Conservation (phyloP, 352 stramenopile species). For the Pythium sukuiense region DNA sequence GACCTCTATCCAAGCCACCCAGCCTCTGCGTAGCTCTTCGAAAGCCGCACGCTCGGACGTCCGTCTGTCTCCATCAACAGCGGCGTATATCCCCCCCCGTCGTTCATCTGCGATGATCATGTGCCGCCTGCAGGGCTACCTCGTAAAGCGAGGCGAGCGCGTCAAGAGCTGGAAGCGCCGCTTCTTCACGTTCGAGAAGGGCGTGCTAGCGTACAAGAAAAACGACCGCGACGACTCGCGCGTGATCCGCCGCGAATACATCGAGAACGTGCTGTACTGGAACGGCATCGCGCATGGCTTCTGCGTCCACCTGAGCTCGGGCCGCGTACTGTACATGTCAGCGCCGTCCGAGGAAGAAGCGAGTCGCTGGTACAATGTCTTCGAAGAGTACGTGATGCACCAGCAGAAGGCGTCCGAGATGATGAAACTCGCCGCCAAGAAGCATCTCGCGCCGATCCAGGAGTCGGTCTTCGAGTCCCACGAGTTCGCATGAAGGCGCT, state of each 20-base stretch:
- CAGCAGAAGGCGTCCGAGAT: slow-evolving; percentile 48
- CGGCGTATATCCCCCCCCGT: slow-evolving; percentile 3
- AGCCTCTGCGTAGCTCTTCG: background rate
- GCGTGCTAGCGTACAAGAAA: slow-evolving; percentile 64
- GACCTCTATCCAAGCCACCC: slow-evolving; percentile 7
- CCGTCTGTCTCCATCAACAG: background rate
- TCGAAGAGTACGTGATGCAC: slow-evolving; percentile 45
- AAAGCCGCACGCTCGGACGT: background rate
- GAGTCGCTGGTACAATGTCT: slow-evolving; percentile 49
- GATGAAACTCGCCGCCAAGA: slow-evolving; percentile 45
- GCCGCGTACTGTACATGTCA: slow-evolving; percentile 51
- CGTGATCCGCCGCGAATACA: slow-evolving; percentile 47
- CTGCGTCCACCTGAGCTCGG: slow-evolving; percentile 51
- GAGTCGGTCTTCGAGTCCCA: slow-evolving; percentile 34
- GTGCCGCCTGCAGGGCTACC: slow-evolving; percentile 43
- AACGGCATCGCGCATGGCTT: slow-evolving; percentile 56
- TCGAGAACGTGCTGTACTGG: slow-evolving; percentile 70
- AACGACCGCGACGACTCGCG: slow-evolving; percentile 40
- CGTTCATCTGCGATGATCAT: slow-evolving; percentile 10
- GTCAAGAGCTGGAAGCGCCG: slow-evolving; percentile 70
- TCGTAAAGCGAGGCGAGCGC: slow-evolving; percentile 57
- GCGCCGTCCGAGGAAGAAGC: slow-evolving; percentile 54
- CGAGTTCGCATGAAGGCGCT: slow-evolving; percentile 6
- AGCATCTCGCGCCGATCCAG: slow-evolving; percentile 50
- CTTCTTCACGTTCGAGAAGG: slow-evolving; percentile 68